Evolutionary conservation across 2,329 filamentous ascomycete genomes (phyloP).

Genomic region (Paradendryphiella salina): DNA sequence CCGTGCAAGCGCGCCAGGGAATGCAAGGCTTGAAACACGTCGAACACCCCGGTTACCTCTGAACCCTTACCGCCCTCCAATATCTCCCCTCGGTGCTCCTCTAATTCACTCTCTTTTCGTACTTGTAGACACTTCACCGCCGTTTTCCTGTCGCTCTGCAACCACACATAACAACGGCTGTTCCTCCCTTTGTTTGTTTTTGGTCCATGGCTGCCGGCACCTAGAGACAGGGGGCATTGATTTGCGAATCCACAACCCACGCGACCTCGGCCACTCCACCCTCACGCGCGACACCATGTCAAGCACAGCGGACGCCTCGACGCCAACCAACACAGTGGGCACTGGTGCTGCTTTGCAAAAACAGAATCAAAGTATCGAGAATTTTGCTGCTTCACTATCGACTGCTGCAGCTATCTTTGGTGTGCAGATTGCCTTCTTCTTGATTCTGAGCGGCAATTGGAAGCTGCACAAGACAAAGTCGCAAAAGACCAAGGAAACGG

Average conservation of each 20-base stretch:
- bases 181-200: not conserved
- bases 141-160: not conserved
- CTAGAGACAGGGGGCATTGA: constrained; percentile 13
- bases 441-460: constrained; percentile 47
- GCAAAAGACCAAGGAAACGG: constrained; percentile 18
- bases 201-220: constrained; percentile 11
- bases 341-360: constrained; percentile 17
- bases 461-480: constrained; percentile 31
- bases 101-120: constrained; percentile 4
- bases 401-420: constrained; percentile 44
- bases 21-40: constrained; percentile 21
- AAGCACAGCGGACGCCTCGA: not conserved
- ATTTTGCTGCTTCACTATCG: constrained; percentile 44
- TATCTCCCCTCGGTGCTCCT: constrained; percentile 5
- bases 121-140: not conserved
- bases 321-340: constrained; percentile 2
- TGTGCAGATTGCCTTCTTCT: constrained; percentile 39
- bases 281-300: constrained; percentile 12
- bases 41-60: constrained; percentile 8
- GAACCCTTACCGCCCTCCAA: constrained; percentile 10
- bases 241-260: constrained; percentile 3
- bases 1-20: constrained; percentile 12
- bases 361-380: constrained; percentile 44
- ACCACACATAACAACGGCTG: constrained; percentile 4
- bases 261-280: constrained; percentile 4